A percentile compares a stretch with the other conserved stretches of the same genome.
Conservation (phyloP, 768 basidiomycete species). For the Plicaturopsis crispa region DNA sequence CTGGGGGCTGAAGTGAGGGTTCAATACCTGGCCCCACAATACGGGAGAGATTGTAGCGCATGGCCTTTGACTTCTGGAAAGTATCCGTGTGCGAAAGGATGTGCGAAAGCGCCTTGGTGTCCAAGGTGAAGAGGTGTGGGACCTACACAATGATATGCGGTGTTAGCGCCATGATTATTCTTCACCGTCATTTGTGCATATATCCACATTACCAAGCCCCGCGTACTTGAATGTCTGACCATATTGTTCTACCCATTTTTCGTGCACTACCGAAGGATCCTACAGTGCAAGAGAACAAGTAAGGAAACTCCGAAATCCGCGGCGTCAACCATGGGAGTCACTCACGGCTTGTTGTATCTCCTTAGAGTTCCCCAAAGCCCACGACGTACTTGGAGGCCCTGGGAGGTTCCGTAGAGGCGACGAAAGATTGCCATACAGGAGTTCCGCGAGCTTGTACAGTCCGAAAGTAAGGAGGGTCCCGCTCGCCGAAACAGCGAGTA, state of each 20-base stretch:
- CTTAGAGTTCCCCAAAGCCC: conserved; percentile 24
- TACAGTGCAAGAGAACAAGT: background rate
- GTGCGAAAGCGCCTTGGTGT: too few species aligned
- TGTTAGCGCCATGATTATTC: too few species aligned
- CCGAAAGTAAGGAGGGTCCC: conserved; percentile 7
- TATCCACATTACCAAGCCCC: conserved; percentile 36
- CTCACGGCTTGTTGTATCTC: conserved; percentile 18
- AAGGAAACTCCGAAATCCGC: too few species aligned
- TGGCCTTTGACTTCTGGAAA: too few species aligned
- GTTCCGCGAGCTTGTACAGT: conserved; percentile 10
- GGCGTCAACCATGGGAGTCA: too few species aligned
- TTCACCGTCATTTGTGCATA: too few species aligned
- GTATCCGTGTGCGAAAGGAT: too few species aligned
- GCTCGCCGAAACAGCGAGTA: conserved; percentile 8
- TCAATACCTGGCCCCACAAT: too few species aligned
- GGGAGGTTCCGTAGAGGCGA: conserved; percentile 26
- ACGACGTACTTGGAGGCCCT: conserved; percentile 25
- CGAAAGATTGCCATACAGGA: conserved; percentile 6
- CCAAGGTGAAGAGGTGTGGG: too few species aligned
- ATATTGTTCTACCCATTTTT: conserved; percentile 42
- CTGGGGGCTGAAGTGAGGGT: too few species aligned
- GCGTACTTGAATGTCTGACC: conserved; percentile 39
- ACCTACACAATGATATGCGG: too few species aligned
- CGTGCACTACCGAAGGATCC: conserved; percentile 21
- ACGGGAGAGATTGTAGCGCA: too few species aligned